Evolutionary conservation across 805 yeast species (phyloP), one percentile per base, ranked within the genome.

Genomic region (Tetrapisispora iriomotensis): DNA sequence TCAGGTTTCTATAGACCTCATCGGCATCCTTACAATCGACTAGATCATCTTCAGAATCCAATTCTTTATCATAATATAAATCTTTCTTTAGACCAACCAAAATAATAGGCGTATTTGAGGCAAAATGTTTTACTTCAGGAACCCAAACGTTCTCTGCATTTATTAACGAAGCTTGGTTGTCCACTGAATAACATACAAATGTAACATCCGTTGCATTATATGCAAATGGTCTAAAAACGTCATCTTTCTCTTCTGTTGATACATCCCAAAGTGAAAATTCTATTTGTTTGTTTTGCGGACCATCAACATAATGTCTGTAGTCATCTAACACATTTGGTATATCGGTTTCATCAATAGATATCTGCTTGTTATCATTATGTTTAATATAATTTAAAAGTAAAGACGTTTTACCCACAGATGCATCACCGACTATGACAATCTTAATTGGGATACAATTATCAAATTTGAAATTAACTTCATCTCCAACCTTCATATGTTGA

Each of bases 351-450:
- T 70, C 68, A 32, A 71, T 73, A 1, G 94, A 92, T 54, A 17
- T 5, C 6, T 33, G 14, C 6, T 22, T 19, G 15, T 82, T 82
- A 48, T 68, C 65, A 18, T 82, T 80, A n/a, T 45, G 44, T 50
- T 78, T 76, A 4, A 84, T 72, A 55, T 79, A 86, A 15, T 83
- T 62, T 23, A 68, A 63, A 42, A 83, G 54, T 49, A 85, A 59
- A 50, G 88, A 81, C 0, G 95, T 86, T 58, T 85, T 85, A n/a
- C 95, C 95, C 56, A 92, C 80, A 14, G 85, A 88, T 50, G 90
- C 87, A 58, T 85, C 95, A 7, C 95, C 95, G 8, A 86, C 92
- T 21, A 82, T 82, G 10, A 85, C 94, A 6, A 83, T 63, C 53
- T 82, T 82, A 32, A 70, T 50, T 35, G 62, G 66, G 29, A 35